Evolutionary conservation across 257 asterid genomes (phyloP).

Genomic region (Solanum etuberosum): DNA sequence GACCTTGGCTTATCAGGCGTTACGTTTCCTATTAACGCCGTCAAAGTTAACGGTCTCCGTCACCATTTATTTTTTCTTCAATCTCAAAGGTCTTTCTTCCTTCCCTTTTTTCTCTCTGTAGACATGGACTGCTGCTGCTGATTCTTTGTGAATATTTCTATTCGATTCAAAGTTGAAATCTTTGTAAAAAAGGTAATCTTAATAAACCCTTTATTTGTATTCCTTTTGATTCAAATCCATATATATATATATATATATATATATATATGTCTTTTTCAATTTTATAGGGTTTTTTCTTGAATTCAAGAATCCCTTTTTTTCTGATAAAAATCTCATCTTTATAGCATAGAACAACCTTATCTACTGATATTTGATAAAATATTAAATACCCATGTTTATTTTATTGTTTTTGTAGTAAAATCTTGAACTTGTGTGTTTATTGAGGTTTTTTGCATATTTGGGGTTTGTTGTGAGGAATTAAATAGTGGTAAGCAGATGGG

Average conservation of each 20-base stretch:
- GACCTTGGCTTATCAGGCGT: not conserved
- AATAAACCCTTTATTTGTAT: not conserved
- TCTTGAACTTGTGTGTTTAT: not conserved
- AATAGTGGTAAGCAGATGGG: slow-evolving; percentile 34
- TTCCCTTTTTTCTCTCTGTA: not conserved
- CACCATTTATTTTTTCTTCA: slow-evolving; percentile 14
- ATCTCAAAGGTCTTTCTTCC: not conserved
- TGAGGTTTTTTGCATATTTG: not conserved
- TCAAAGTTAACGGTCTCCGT: slow-evolving; percentile 19
- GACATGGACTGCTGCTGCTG: slow-evolving; percentile 5
- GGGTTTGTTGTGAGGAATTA: not conserved
- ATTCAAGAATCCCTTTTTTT: not conserved
- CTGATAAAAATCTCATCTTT: not conserved
- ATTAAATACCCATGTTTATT: not conserved
- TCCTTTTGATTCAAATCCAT: not conserved
- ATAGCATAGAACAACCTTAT: not conserved
- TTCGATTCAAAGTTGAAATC: not conserved
- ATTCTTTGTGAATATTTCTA: slow-evolving; percentile 13
- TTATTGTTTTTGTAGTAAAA: not conserved
- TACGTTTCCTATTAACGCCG: slow-evolving; percentile 4
- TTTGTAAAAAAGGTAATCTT: not conserved
- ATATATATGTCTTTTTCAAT: not conserved
- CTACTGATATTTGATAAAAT: not conserved
- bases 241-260: no score
- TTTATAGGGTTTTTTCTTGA: not conserved